These are phyloP conservation scores for Populus simonii DNA, from an alignment of 345 rosid species.

Conservation along the genomic window DNA sequence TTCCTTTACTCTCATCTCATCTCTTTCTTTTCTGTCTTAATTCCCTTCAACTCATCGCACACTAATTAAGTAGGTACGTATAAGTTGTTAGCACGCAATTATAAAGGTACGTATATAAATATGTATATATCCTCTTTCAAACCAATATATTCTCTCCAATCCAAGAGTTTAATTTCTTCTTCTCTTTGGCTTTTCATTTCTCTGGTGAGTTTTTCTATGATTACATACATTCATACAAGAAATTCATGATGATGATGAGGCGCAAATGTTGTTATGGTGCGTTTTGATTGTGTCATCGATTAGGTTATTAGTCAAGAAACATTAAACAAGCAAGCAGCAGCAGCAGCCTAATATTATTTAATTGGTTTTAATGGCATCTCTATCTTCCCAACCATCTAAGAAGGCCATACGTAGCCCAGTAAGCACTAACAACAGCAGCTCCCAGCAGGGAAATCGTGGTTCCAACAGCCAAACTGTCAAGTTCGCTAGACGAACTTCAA, in stretches of 20 bases:
- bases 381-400: constrained; percentile 55
- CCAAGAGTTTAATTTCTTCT: too few species aligned
- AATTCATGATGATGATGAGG: neutral
- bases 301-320: neutral
- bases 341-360: too few species aligned
- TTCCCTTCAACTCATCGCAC: too few species aligned
- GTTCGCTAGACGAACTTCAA: constrained; percentile 82
- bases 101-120: too few species aligned
- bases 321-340: neutral
- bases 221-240: too few species aligned
- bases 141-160: too few species aligned
- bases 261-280: neutral
- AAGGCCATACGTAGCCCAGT: constrained; percentile 55
- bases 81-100: neutral
- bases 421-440: constrained; percentile 25
- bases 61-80: neutral
- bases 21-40: neutral
- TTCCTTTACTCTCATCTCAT: neutral
- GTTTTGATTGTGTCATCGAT: neutral
- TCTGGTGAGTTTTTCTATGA: too few species aligned
- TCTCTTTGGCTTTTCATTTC: too few species aligned
- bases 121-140: neutral
- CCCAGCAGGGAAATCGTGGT: constrained; percentile 11
- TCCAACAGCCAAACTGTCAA: constrained; percentile 73
- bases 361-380: constrained; percentile 46